phyloP scores from a whole-genome alignment of 2,329 filamentous ascomycete genomes.

The Claviceps paspali region DNA sequence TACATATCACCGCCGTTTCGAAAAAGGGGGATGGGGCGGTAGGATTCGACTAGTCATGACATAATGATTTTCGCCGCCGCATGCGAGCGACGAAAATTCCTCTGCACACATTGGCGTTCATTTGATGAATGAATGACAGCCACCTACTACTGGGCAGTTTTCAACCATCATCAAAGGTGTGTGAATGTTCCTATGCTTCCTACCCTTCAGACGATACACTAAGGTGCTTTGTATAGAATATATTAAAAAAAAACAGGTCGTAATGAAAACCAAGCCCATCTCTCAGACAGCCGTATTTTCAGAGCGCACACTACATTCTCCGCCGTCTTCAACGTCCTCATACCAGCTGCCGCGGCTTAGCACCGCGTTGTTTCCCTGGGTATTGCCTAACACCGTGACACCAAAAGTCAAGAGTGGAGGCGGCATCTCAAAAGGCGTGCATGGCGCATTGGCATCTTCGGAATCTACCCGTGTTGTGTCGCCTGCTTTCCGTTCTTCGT shows the following conservation, averaged over 20 bases:
- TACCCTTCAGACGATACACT: not conserved
- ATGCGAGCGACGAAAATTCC: too few species aligned
- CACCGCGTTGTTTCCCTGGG: not conserved
- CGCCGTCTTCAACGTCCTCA: not conserved
- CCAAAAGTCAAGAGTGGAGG: conserved; percentile 2
- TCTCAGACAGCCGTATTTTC: not conserved
- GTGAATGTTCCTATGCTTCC: not conserved
- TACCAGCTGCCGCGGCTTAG: not conserved
- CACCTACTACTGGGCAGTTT: too few species aligned
- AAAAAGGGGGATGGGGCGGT: too few species aligned
- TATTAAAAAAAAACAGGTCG: not conserved
- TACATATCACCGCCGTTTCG: not conserved
- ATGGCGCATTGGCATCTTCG: not conserved
- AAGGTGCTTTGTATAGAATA: not conserved
- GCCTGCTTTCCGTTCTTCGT: not conserved
- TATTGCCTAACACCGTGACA: conserved; percentile 1
- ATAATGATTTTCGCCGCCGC: too few species aligned
- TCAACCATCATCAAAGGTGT: not conserved
- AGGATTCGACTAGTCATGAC: too few species aligned
- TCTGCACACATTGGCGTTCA: too few species aligned
- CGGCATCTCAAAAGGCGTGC: not conserved
- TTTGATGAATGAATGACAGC: too few species aligned
- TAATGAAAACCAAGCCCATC: not conserved
- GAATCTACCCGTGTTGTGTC: not conserved
- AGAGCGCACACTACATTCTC: not conserved